Evolutionary conservation across 2,329 filamentous ascomycete genomes (phyloP), one percentile per base, ranked within the genome.

Genomic region (Trichoderma atroviride): DNA sequence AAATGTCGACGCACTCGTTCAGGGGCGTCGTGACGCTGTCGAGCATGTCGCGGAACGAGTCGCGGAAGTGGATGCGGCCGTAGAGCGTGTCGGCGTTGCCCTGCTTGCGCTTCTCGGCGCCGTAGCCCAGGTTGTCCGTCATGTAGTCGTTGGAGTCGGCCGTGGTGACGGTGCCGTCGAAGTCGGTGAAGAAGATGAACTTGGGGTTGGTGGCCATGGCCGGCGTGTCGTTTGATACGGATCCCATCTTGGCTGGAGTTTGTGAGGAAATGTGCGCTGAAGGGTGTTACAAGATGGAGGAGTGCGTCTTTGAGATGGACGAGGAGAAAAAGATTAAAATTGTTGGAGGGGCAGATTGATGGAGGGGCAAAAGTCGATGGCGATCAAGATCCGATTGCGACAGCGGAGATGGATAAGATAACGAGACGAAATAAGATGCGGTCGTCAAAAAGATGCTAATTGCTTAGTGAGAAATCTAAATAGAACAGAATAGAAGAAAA

Each of bases 161-260:
- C 68, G 85, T 86, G 60, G 95, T 97, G 79, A 97, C 95, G 66
- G 94, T 98, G 76, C 96, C 96, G 81, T 99, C 96, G 79, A 98
- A 98, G 83, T 99, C 96, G 74, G 94, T 97, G 85, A 98, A 98
- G 87, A 99, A 97, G 84, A 99, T 94, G 84, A 93, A 92, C 82
- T 93, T 92, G 63, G 94, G 94, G 79, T 91, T 89, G 69, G 85
- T 89, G 75, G 83, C 83, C 79, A 90, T 82, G 56, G 88, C 88
- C 68, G 88, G 87, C 31, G 88, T 86, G 59, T 83, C 79, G 69
- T 75, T 78, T 55, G 75, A 71, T 31, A 77, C 71, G 68, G 82
- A 83, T 66, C 81, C 82, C 83, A 85, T 85, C 64, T 70, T 81
- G 76, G 47, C 55, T 43, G 33, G 4, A 22, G 37, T 27, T 55